Conservation (phyloP, 768 basidiomycete genomes). For the Saitozyma sp. region DNA sequence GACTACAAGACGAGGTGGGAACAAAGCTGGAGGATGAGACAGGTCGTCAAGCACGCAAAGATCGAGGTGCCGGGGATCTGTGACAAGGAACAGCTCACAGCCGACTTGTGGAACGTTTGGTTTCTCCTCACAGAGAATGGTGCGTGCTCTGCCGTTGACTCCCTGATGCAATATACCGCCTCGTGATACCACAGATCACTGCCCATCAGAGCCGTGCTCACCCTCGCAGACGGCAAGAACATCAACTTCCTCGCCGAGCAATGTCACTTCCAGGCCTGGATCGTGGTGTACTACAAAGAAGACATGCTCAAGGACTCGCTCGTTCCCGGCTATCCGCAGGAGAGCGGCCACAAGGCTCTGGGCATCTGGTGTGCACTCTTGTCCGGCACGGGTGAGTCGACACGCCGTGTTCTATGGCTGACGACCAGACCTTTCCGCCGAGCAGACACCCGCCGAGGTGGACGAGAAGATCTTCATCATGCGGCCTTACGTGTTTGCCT, state of each 20-base stretch:
- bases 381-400: conserved; percentile 30
- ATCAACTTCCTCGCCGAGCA: conserved; percentile 34
- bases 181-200: background rate
- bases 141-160: conserved; percentile 18
- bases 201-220: background rate
- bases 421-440: conserved; percentile 25
- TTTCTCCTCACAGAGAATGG: conserved; percentile 50
- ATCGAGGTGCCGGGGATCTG: conserved; percentile 14
- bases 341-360: conserved; percentile 46
- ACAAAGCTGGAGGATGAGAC: conserved; percentile 29
- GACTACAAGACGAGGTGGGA: conserved; percentile 46
- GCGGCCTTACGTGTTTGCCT: conserved; percentile 55
- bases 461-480: conserved; percentile 55
- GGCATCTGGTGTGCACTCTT: conserved; percentile 46
- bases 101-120: conserved; percentile 49
- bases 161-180: background rate
- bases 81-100: conserved; percentile 18
- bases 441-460: conserved; percentile 46
- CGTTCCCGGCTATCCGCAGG: conserved; percentile 51
- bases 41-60: conserved; percentile 16
- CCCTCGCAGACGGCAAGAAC: conserved; percentile 44
- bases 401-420: conserved; percentile 6
- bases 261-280: conserved; percentile 39
- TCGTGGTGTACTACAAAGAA: conserved; percentile 44
- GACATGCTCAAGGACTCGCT: conserved; percentile 49